Percentiles rank a stretch among this genome's conserved stretches.
Evolutionary conservation across 345 rosid species (phyloP).

Genomic region (Eucalyptus erythrocorys): DNA sequence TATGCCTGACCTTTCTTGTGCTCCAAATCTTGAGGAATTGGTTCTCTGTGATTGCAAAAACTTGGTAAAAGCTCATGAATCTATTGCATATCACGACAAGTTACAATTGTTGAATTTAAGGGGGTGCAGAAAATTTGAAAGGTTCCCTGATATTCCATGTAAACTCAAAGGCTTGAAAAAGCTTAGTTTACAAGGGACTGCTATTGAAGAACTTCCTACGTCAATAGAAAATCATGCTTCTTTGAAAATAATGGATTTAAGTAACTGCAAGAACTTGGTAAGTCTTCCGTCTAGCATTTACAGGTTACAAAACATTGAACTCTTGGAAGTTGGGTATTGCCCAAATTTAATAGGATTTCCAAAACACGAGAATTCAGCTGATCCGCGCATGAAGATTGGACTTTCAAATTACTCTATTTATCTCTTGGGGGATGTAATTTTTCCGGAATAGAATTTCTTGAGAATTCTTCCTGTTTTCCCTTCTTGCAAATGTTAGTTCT

Average conservation of each 20-base stretch:
- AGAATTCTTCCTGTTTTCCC: not conserved
- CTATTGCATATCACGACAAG: no score
- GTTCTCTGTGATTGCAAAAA: no score
- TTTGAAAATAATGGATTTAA: not conserved
- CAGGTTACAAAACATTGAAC: not conserved
- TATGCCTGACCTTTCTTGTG: no score
- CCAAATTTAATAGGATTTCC: not conserved
- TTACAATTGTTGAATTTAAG: no score
- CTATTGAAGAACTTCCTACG: not conserved
- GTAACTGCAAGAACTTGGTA: not conserved
- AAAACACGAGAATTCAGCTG: no score
- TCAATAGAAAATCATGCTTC: not conserved
- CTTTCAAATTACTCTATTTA: no score
- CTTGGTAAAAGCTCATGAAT: no score
- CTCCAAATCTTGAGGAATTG: no score
- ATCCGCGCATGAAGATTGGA: no score
- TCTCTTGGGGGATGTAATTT: not conserved
- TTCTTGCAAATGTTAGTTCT: fast-evolving
- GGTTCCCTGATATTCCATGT: no score
- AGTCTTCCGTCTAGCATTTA: not conserved
- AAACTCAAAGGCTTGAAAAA: not conserved
- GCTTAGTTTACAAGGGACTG: not conserved
- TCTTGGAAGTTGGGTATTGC: not conserved
- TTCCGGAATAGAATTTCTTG: not conserved
- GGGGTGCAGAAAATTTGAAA: no score